A percentile compares a stretch with the other conserved stretches of the same genome.
Conservation (phyloP, 2,329 filamentous ascomycete genomes). For the Lojkania enalia region DNA sequence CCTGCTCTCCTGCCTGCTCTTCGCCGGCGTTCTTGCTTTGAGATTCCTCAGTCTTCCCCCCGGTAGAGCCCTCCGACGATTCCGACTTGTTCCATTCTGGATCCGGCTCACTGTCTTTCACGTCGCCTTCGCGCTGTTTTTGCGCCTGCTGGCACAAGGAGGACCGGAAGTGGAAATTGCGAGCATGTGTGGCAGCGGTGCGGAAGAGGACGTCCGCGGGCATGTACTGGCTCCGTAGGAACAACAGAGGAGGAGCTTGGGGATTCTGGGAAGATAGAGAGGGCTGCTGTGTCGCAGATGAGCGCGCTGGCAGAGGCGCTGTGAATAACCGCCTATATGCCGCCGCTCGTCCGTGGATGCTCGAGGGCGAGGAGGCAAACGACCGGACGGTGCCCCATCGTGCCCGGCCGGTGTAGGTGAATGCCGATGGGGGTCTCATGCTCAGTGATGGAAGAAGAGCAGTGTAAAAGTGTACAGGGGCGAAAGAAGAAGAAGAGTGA, state of each 20-base stretch:
- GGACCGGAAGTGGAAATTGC: conserved; percentile 50
- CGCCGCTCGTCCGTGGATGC: conserved; percentile 51
- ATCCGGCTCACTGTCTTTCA: conserved; percentile 37
- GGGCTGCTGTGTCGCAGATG: conserved; percentile 32
- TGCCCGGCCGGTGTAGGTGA: conserved; percentile 47
- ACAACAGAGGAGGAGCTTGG: conserved; percentile 34
- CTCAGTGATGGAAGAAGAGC: conserved; percentile 27
- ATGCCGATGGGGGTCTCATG: conserved; percentile 51
- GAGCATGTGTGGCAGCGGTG: conserved; percentile 48
- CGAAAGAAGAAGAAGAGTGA: conserved; percentile 2
- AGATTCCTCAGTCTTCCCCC: conserved; percentile 40
- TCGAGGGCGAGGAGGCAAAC: conserved; percentile 42
- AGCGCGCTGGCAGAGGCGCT: conserved; percentile 22
- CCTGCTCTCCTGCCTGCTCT: conserved; percentile 53
- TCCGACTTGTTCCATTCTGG: conserved; percentile 43
- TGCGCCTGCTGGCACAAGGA: conserved; percentile 39
- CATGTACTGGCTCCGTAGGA: conserved; percentile 50
- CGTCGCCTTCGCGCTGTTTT: conserved; percentile 39
- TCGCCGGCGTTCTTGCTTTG: conserved; percentile 50
- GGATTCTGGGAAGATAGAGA: conserved; percentile 13
- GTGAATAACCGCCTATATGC: conserved; percentile 54
- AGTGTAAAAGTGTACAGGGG: background rate
- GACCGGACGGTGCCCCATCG: conserved; percentile 44
- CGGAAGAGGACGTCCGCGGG: conserved; percentile 45
- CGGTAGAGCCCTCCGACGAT: conserved; percentile 40